Base-by-base conservation (phyloP, 2,329 filamentous ascomycete genomes). In the Nothomitra cinnamomea region DNA sequence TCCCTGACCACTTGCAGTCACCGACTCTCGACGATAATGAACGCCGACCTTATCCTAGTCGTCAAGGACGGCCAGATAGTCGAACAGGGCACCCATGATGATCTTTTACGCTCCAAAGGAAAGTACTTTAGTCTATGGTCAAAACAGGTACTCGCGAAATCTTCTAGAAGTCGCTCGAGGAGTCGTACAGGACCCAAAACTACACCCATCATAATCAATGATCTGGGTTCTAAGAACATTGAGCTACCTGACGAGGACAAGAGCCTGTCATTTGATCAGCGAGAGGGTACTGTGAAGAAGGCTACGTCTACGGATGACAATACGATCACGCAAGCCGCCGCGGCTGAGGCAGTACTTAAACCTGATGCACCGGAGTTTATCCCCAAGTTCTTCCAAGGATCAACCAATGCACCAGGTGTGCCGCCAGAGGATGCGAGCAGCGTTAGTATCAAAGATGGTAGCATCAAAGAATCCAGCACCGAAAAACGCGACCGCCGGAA, bases 71-170 rank as follows among this genome's bases (percentile, higher is more conserved):
- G 60, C 17, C 57, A 55, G 51, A 58, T 64, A 12, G 58, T 60
- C 40, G 62, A 67, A n/a, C 53, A 54, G 45, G 53, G 53, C 12
- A 38, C 24, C n/a, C 48, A 54, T 21, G 19, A 25, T 17, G 45
- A 54, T 35, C 48, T 54, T 15, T n/a, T 52, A 24, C 21, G 6
- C 13, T 22, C 25, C n/a, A 69, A 73, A 6, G 80, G 81, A 1
- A 75, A 77, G 66, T 85, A 84, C 59, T 73, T 75, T 22, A 74
- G 77, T 52, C 66, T 85, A 32, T 85, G 82, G 81, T 76, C 75
- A 2, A 80, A 79, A 60, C 79, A 83, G 60, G 24, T 17, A 22
- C 15, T 49, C 7, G 43, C 24, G 6, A 24, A 21, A 15, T 2
- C 43, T 49, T 19, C 45, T 24, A 22, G 25, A 10, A 22, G n/a